Percentiles rank a stretch among this genome's conserved stretches.
phyloP scores from a whole-genome alignment of 1,284 basidiomycete species.

The Sporisorium graminicola region DNA sequence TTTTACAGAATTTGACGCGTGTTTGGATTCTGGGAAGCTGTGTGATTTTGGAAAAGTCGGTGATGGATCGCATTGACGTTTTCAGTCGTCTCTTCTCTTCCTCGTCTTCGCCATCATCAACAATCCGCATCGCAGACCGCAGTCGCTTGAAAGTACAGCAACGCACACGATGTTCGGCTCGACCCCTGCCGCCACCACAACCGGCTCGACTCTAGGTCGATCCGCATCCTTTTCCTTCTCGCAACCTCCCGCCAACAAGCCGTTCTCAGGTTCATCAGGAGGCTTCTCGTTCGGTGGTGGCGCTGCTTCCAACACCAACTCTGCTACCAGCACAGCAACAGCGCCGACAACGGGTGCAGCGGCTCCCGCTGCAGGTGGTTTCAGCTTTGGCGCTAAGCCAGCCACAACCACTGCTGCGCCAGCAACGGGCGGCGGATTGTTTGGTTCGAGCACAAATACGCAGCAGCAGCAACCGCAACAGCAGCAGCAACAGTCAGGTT shows the following conservation, averaged over 20 bases:
- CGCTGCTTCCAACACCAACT: conserved; percentile 8
- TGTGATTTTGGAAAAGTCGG: not conserved
- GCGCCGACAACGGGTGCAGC: conserved; percentile 17
- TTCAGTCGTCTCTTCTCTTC: not conserved
- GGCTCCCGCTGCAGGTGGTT: conserved; percentile 34
- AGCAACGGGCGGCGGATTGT: conserved; percentile 38
- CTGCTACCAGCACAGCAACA: conserved; percentile 24
- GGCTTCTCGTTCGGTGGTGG: conserved; percentile 45
- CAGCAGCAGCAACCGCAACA: conserved; percentile 27
- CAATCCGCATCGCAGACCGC: not conserved
- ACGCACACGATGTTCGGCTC: conserved; percentile 42
- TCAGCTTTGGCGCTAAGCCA: conserved; percentile 52
- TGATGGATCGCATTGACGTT: not conserved
- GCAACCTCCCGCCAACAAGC: conserved; percentile 49
- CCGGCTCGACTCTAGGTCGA: conserved; percentile 40
- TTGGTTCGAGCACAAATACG: conserved; percentile 28
- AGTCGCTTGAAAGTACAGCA: too few relatives aligned
- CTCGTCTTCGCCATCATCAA: not conserved
- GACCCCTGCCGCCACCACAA: conserved; percentile 21
- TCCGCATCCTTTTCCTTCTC: conserved; percentile 56
- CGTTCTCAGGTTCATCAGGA: conserved; percentile 48
- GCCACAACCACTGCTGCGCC: conserved; percentile 25
- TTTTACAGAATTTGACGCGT: conserved; percentile 1
- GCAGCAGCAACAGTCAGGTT: conserved; percentile 22
- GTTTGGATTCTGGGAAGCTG: not conserved